These are phyloP conservation scores for Margaritispora aquatica DNA, from an alignment of 495 filamentous ascomycete genomes.

Conservation along the genomic window DNA sequence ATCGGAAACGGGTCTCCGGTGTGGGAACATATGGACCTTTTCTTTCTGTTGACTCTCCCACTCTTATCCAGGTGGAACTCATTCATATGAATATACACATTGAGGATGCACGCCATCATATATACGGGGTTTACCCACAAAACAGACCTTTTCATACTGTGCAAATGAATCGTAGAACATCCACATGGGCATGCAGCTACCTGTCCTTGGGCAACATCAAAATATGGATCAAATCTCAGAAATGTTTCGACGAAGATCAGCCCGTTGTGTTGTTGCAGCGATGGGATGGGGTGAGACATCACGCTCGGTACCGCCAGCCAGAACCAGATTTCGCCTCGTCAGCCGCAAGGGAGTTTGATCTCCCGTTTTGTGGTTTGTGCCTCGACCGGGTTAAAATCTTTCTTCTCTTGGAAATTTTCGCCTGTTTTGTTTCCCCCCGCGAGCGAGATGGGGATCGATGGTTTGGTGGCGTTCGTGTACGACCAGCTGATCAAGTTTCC, in stretches of 20 bases:
- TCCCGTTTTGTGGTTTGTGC: neutral
- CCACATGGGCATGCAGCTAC: neutral
- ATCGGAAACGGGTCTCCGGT: neutral
- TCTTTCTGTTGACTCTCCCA: neutral
- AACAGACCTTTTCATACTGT: neutral
- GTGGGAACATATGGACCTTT: neutral
- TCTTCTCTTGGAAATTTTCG: no score
- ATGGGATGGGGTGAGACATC: neutral
- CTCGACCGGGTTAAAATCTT: no score
- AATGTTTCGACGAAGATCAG: neutral
- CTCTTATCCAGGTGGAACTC: no score
- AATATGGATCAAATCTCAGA: neutral
- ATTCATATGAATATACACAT: no score
- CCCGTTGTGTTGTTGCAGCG: neutral
- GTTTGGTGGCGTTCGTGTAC: neutral
- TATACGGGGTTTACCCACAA: neutral
- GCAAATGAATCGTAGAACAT: neutral
- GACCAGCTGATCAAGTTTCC: constrained; percentile 5
- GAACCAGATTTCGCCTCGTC: neutral
- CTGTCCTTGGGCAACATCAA: neutral
- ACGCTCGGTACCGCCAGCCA: constrained; percentile 1
- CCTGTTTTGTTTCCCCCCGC: no score
- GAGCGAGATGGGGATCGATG: no score
- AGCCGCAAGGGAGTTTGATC: neutral
- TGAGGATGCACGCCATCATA: neutral